Evolutionary conservation across 345 rosid genomes (phyloP).

Genomic region (Syzygium aqueum): DNA sequence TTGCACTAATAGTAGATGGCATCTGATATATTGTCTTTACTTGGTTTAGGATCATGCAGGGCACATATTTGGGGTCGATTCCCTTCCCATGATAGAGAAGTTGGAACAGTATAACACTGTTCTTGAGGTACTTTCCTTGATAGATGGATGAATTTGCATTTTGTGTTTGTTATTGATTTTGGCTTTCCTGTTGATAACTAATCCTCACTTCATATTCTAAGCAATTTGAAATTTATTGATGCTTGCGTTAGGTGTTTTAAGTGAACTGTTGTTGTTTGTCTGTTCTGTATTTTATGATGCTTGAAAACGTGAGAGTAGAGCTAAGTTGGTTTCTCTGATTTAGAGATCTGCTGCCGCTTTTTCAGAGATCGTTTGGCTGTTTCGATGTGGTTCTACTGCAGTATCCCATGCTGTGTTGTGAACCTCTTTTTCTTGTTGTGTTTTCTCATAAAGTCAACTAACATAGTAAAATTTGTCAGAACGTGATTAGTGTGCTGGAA

Average conservation of each 20-base stretch:
- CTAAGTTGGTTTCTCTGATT: not conserved
- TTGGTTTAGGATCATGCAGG: constrained; percentile 85
- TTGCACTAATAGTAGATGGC: not conserved
- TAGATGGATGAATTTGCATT: not conserved
- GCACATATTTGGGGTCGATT: constrained; percentile 86
- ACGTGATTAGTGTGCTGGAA: constrained; percentile 47
- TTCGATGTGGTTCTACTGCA: not conserved
- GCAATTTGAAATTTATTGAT: not conserved
- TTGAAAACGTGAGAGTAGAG: not conserved
- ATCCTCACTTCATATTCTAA: not conserved
- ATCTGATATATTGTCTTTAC: not conserved
- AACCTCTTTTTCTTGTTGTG: not conserved
- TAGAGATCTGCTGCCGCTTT: not conserved
- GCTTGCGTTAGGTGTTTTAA: not conserved
- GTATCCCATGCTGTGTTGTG: not conserved
- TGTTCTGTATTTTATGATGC: not conserved
- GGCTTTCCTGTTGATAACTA: not conserved
- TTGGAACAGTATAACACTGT: constrained; percentile 76
- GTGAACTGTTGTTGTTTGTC: not conserved
- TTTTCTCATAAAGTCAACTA: not conserved
- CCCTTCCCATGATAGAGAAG: constrained; percentile 72
- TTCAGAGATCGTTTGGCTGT: not conserved
- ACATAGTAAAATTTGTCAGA: constrained; percentile 21
- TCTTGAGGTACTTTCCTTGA: constrained; percentile 45
- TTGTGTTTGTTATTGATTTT: not conserved